These are phyloP conservation scores for Candida labiduridarum DNA, from an alignment of 1,139 yeast genomes.

Conservation along the genomic window DNA sequence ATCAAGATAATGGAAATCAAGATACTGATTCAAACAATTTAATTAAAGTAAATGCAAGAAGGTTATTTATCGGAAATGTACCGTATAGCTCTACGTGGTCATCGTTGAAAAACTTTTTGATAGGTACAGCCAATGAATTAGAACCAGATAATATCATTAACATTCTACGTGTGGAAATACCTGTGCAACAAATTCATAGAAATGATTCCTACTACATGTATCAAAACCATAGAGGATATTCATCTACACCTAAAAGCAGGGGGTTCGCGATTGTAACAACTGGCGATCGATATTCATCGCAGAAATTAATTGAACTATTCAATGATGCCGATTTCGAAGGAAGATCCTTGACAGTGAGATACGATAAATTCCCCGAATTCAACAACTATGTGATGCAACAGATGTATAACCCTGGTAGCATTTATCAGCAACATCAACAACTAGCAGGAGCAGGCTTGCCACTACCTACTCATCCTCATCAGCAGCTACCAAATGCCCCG, in stretches of 20 bases:
- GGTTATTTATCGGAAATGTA: constrained; percentile 57
- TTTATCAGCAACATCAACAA: constrained; percentile 1
- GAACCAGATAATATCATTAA: constrained; percentile 31
- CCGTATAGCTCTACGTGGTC: constrained; percentile 63
- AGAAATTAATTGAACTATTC: constrained; percentile 49
- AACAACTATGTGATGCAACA: constrained; percentile 38
- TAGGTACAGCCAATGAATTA: constrained; percentile 34
- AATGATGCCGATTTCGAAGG: constrained; percentile 59
- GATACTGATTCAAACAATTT: constrained; percentile 29
- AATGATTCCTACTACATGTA: constrained; percentile 6
- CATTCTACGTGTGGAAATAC: constrained; percentile 58
- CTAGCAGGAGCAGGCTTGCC: neutral
- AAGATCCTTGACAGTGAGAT: constrained; percentile 60
- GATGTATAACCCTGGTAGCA: constrained; percentile 1
- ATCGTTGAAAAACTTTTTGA: constrained; percentile 50
- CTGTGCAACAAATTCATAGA: constrained; percentile 33
- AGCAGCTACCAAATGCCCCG: neutral
- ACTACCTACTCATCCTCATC: neutral
- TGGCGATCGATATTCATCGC: constrained; percentile 50
- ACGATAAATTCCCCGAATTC: constrained; percentile 51
- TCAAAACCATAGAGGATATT: constrained; percentile 5
- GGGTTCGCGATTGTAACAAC: constrained; percentile 73
- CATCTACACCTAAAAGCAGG: constrained; percentile 30
- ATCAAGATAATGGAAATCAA: constrained; percentile 19
- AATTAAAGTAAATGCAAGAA: constrained; percentile 38